Conservation (phyloP, 305 asterid genomes). For the Euphrasia arctica region DNA sequence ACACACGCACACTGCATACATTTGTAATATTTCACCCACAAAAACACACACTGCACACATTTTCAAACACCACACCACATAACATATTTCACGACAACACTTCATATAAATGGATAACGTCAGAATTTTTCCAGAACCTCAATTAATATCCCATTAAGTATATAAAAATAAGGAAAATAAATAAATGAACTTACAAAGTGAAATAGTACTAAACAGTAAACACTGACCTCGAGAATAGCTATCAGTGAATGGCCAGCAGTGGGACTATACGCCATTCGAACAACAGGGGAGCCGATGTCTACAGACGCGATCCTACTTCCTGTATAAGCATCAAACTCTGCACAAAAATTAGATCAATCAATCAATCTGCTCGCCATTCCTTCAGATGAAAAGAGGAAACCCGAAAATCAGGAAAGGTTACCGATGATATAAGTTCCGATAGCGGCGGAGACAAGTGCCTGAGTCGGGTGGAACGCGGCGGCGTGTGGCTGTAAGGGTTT, state of each 20-base stretch:
- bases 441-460: constrained; percentile 89
- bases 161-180: background rate
- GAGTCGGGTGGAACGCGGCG: constrained; percentile 89
- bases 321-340: constrained; percentile 94
- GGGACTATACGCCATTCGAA: constrained; percentile 95
- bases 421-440: constrained; percentile 75
- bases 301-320: constrained; percentile 95
- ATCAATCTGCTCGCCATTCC: constrained; percentile 8
- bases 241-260: constrained; percentile 72
- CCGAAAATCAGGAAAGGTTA: constrained; percentile 25
- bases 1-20: background rate
- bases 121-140: constrained; percentile 13
- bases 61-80: background rate
- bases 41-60: background rate
- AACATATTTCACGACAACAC: constrained; percentile 13
- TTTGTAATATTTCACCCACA: background rate
- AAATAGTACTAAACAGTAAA: background rate
- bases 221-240: constrained; percentile 92
- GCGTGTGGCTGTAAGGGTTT: constrained; percentile 97
- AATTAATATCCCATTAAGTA: background rate
- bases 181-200: background rate
- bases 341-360: constrained; percentile 12
- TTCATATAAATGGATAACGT: constrained; percentile 4
- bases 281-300: constrained; percentile 95
- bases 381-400: background rate